Percentiles rank a stretch among this genome's conserved stretches.
phyloP scores from a whole-genome alignment of 75 land plant species.

The Cunninghamia lanceolata region DNA sequence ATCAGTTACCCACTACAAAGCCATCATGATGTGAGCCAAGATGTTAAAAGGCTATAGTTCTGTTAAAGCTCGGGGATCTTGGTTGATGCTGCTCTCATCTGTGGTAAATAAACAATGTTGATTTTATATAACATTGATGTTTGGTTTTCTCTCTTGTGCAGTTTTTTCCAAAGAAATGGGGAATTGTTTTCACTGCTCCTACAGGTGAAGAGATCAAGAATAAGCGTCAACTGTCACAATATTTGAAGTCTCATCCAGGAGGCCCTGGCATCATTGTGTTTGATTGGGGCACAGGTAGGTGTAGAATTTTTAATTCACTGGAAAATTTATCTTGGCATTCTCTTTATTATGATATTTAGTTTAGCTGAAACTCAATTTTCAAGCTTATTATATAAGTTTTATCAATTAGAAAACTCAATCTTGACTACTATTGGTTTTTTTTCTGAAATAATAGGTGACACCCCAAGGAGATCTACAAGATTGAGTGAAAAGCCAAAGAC shows the following conservation, averaged over 20 bases:
- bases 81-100: not conserved
- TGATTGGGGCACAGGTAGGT: conserved; percentile 70
- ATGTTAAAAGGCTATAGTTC: not conserved
- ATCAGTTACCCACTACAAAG: not conserved
- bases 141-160: conserved; percentile 16
- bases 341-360: not conserved
- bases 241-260: conserved; percentile 73
- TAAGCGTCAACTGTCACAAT: conserved; percentile 61
- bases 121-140: conserved; percentile 11
- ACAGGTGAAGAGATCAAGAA: conserved; percentile 82
- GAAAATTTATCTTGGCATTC: not conserved
- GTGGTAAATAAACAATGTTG: not conserved
- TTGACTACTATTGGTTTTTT: not conserved
- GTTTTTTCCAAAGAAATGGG: conserved; percentile 41
- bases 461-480: conserved; percentile 53
- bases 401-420: not conserved
- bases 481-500: conserved; percentile 42
- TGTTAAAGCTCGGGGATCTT: not conserved
- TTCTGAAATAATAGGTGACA: conserved; percentile 34
- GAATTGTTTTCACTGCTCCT: conserved; percentile 60
- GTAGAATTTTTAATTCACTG: not conserved
- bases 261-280: conserved; percentile 56
- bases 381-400: not conserved
- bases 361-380: not conserved
- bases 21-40: not conserved